A percentile compares a stretch with the other conserved stretches of the same genome.
These are phyloP conservation scores for Colletotrichum scovillei DNA, from an alignment of 2,329 filamentous ascomycete species.

Conservation along the genomic window DNA sequence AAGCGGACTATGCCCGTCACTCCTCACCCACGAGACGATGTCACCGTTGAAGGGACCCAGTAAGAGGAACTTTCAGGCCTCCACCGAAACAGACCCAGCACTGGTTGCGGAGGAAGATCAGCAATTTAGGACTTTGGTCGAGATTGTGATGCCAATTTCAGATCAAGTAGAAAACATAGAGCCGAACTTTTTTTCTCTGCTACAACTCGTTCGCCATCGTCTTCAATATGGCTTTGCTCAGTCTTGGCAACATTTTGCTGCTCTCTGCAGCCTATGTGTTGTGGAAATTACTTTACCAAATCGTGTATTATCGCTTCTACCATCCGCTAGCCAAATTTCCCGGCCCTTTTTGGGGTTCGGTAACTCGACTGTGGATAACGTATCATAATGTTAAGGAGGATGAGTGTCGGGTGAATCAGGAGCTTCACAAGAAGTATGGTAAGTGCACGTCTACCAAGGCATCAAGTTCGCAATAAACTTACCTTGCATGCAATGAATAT, in stretches of 20 bases:
- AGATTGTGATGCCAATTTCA: neutral
- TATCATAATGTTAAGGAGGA: constrained; percentile 61
- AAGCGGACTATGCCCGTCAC: neutral
- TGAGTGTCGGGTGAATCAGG: constrained; percentile 54
- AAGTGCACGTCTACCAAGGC: too few species aligned
- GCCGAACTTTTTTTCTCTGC: neutral
- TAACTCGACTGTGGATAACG: constrained; percentile 65
- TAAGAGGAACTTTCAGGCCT: neutral
- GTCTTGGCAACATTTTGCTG: constrained; percentile 46
- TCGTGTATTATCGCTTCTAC: constrained; percentile 62
- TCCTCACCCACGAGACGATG: neutral
- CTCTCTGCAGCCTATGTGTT: constrained; percentile 46
- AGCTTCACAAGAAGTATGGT: constrained; percentile 62
- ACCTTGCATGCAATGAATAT: too few species aligned
- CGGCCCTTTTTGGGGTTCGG: constrained; percentile 64
- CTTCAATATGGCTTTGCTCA: neutral
- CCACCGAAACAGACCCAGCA: neutral
- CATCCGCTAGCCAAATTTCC: constrained; percentile 64
- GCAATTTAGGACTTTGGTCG: neutral
- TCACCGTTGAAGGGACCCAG: neutral
- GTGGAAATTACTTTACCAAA: constrained; percentile 53
- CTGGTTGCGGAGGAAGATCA: neutral
- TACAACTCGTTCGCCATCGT: neutral
- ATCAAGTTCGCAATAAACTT: too few species aligned
- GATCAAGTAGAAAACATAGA: neutral